Percentiles rank a stretch among this genome's conserved stretches.
These are phyloP conservation scores for Hanseniaspora pseudoguilliermondii DNA, from an alignment of 805 yeast species.

Conservation along the genomic window DNA sequence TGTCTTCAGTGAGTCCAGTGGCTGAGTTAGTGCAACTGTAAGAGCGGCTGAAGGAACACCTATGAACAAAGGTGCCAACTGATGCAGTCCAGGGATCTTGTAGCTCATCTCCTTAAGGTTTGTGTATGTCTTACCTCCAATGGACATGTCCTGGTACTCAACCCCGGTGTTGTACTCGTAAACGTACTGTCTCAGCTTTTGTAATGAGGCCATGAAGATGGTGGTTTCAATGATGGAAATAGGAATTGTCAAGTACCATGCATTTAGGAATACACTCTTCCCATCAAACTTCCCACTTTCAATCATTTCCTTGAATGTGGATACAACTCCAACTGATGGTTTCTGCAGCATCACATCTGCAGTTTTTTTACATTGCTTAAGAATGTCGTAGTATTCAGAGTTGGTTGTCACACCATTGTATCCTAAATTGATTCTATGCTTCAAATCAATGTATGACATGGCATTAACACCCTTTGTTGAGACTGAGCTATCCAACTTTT, in stretches of 20 bases:
- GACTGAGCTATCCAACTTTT: background rate
- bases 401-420: too few species aligned
- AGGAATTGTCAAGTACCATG: background rate
- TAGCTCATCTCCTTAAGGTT: background rate
- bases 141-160: background rate
- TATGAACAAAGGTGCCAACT: conserved; percentile 20
- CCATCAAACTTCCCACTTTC: background rate
- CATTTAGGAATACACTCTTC: background rate
- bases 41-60: conserved; percentile 59
- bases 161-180: background rate
- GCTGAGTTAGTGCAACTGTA: conserved; percentile 72
- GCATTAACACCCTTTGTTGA: background rate
- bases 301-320: background rate
- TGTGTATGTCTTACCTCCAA: background rate
- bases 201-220: background rate
- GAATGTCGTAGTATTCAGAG: background rate
- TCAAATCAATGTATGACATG: background rate
- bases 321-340: background rate
- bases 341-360: background rate
- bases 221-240: background rate
- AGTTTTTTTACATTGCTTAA: background rate
- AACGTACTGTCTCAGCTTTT: background rate
- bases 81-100: background rate
- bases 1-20: conserved; percentile 76
- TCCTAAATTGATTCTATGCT: background rate